A percentile compares a stretch with the other conserved stretches of the same genome.
These are phyloP conservation scores for Coemansia reversa DNA, from an alignment of 192 early-diverging fungal species.

Conservation along the genomic window DNA sequence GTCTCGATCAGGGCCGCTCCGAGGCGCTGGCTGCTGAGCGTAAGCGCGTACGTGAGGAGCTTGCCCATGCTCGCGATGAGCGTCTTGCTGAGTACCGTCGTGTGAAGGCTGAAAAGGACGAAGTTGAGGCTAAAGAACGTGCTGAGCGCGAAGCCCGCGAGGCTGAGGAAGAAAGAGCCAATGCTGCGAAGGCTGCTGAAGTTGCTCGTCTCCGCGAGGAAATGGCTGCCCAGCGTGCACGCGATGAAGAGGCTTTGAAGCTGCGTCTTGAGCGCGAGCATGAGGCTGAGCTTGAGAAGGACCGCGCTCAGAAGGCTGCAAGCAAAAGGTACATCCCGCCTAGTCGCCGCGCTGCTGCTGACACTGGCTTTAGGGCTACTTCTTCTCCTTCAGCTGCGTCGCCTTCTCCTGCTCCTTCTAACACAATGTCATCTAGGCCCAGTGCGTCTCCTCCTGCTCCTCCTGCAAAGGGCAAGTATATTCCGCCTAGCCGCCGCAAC, in stretches of 20 bases:
- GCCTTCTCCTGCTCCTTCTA: not conserved
- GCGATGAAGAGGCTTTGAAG: slow-evolving; percentile 49
- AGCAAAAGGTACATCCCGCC: slow-evolving; percentile 45
- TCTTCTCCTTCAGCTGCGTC: not conserved
- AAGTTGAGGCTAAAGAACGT: slow-evolving; percentile 53
- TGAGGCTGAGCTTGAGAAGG: slow-evolving; percentile 27
- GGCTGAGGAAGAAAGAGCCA: slow-evolving; percentile 32
- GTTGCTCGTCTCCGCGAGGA: slow-evolving; percentile 42
- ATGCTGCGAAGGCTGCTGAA: slow-evolving; percentile 48
- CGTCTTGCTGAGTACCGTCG: slow-evolving; percentile 53
- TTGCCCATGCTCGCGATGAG: slow-evolving; percentile 46
- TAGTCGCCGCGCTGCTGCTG: slow-evolving; percentile 20
- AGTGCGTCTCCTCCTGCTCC: not conserved
- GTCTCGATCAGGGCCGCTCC: slow-evolving; percentile 58
- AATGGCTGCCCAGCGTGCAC: slow-evolving; percentile 45
- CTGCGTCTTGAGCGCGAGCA: slow-evolving; percentile 49
- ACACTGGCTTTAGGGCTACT: not conserved
- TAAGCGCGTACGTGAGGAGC: slow-evolving; percentile 62
- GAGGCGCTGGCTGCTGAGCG: slow-evolving; percentile 63
- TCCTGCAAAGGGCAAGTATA: slow-evolving; percentile 25
- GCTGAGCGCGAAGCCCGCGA: slow-evolving; percentile 46
- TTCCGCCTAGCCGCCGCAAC: slow-evolving; percentile 41
- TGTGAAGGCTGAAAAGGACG: slow-evolving; percentile 43
- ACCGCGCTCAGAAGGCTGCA: slow-evolving; percentile 15
- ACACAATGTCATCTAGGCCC: not conserved